These are phyloP conservation scores for Magnolia kwangsiensis DNA, from an alignment of 164 flowering plant species.

Conservation along the genomic window DNA sequence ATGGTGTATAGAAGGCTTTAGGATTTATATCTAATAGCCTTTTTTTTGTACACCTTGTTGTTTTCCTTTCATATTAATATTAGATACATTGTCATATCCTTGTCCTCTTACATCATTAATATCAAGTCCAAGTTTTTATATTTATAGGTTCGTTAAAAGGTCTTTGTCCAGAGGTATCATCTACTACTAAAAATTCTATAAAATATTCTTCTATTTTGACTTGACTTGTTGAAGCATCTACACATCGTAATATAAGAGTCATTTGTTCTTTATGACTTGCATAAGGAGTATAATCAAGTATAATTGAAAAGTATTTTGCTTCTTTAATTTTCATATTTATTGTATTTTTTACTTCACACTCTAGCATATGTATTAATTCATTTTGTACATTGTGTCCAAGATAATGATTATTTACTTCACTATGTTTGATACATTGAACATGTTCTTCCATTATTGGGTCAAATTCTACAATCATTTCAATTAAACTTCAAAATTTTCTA, in stretches of 20 bases:
- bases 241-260: background rate
- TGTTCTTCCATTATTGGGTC: background rate
- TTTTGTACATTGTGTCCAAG: background rate
- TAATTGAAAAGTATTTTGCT: background rate
- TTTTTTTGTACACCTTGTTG: too few species aligned
- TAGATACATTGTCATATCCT: too few species aligned
- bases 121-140: background rate
- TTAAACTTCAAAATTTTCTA: background rate
- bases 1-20: background rate
- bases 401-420: background rate
- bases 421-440: background rate
- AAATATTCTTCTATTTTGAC: too few species aligned
- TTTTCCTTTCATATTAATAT: too few species aligned
- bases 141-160: too few species aligned
- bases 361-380: background rate
- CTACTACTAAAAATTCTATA: too few species aligned
- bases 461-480: conserved; percentile 8
- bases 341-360: background rate
- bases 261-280: background rate
- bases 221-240: background rate
- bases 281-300: background rate
- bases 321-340: conserved; percentile 2
- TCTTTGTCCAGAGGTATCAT: background rate
- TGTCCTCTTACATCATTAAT: too few species aligned
- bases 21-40: background rate